A percentile compares a stretch with the other conserved stretches of the same genome.
Conservation (phyloP, 169 alveolate species). For the Blepharisma undulans region DNA sequence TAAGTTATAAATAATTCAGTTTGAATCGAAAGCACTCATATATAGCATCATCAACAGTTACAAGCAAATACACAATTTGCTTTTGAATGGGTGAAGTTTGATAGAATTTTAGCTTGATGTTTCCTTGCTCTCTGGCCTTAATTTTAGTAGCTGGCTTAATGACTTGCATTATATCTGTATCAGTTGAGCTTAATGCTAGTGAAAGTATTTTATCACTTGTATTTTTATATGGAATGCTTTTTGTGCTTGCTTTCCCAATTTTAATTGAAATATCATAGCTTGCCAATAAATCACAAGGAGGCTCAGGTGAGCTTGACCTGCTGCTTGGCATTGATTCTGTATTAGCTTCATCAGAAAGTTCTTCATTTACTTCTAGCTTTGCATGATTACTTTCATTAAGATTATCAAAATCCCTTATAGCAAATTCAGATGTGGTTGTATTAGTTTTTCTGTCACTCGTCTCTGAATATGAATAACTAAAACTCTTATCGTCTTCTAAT, state of each 20-base stretch:
- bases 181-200: not conserved
- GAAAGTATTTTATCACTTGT: not conserved
- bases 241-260: not conserved
- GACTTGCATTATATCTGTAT: not conserved
- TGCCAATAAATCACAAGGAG: not conserved
- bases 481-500: not conserved
- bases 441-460: not conserved
- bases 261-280: not conserved
- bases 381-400: not conserved
- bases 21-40: not conserved
- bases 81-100: not conserved
- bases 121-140: not conserved
- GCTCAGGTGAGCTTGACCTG: not conserved
- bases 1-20: not conserved
- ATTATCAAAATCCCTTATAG: not conserved
- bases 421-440: not conserved
- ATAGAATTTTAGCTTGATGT: not conserved
- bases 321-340: not conserved
- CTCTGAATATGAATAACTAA: not conserved
- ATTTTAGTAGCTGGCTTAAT: not conserved
- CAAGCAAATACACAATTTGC: not conserved
- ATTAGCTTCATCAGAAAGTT: not conserved
- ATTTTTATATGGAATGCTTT: not conserved
- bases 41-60: not conserved
- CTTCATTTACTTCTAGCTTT: not conserved